Conservation (phyloP, 305 asterid species). For the Solanum hybrid region DNA sequence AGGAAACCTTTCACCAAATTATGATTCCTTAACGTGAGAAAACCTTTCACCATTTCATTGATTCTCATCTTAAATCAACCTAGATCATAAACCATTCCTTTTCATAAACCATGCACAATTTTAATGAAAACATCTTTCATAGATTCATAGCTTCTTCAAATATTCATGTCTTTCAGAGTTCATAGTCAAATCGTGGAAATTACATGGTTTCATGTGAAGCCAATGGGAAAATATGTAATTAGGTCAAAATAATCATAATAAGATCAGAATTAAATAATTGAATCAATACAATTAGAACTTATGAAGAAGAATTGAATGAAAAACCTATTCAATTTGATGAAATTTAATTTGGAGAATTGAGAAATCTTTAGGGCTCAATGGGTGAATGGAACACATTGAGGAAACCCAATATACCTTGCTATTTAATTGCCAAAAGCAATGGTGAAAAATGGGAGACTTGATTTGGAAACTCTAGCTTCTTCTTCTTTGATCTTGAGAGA, state of each 20-base stretch:
- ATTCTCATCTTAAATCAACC: not conserved
- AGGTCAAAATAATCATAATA: not conserved
- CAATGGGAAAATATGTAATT: not conserved
- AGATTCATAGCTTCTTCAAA: not conserved
- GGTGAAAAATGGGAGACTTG: not conserved
- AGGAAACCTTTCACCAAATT: not conserved
- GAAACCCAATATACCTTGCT: not conserved
- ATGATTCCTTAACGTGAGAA: not conserved
- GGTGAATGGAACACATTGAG: not conserved
- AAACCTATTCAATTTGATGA: not conserved
- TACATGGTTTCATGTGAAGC: not conserved
- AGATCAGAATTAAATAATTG: not conserved
- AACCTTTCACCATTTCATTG: not conserved
- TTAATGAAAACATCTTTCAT: not conserved
- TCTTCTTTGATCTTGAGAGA: not conserved
- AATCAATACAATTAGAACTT: not conserved
- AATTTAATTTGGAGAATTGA: not conserved
- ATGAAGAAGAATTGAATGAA: not conserved
- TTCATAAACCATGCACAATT: not conserved
- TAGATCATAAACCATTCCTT: too few species aligned
- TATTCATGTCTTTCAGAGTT: not conserved
- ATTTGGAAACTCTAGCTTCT: not conserved
- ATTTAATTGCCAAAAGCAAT: not conserved
- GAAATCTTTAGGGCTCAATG: not conserved
- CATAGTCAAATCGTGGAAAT: not conserved